These are phyloP conservation scores for Skeletonema tropicum DNA, from an alignment of 108 stramenopile genomes.

Conservation along the genomic window DNA sequence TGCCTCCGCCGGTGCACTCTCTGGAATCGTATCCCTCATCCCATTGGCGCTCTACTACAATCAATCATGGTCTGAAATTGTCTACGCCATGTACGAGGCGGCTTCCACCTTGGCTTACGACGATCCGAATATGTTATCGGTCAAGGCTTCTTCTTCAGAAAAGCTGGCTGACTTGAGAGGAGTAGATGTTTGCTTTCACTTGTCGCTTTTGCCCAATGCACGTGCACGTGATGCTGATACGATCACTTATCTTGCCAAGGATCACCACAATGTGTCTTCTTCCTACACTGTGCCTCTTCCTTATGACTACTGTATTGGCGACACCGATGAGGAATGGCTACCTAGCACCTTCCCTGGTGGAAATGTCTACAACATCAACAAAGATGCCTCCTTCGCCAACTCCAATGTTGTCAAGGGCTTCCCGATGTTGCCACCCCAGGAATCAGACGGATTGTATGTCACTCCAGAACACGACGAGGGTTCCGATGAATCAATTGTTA, in stretches of 20 bases:
- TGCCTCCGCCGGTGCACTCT: neutral
- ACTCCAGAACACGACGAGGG: neutral
- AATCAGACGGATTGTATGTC: neutral
- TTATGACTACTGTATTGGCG: constrained; percentile 1
- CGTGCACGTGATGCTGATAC: neutral
- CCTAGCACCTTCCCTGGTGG: neutral
- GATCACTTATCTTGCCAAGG: neutral
- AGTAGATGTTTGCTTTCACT: neutral
- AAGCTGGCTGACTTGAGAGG: neutral
- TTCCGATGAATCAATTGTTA: neutral
- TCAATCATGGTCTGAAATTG: neutral
- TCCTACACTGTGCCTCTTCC: neutral
- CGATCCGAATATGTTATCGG: neutral
- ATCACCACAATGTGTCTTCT: neutral
- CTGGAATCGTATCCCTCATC: neutral
- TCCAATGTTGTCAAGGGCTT: neutral
- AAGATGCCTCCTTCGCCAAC: neutral
- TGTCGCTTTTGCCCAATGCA: constrained; percentile 2
- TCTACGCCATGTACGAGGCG: neutral
- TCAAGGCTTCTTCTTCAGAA: neutral
- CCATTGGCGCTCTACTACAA: neutral
- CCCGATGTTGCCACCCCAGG: neutral
- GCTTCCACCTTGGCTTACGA: neutral
- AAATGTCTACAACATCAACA: neutral
- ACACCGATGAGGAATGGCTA: neutral